phyloP scores from a whole-genome alignment of 2,329 filamentous ascomycete species.

The Madurella fahalii region DNA sequence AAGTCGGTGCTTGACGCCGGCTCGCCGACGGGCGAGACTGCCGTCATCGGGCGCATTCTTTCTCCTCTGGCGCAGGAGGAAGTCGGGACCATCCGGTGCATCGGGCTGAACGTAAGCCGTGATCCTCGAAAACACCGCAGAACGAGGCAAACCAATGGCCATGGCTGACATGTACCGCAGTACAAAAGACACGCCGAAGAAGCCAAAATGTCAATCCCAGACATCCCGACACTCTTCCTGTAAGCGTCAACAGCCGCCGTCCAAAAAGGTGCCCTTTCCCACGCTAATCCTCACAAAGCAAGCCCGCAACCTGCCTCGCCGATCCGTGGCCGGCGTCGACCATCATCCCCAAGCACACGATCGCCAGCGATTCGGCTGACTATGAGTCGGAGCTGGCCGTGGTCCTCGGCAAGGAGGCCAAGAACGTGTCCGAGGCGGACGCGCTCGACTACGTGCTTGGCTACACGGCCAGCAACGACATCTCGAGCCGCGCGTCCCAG shows the following conservation, averaged over 20 bases:
- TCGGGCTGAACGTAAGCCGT: slow-evolving; percentile 49
- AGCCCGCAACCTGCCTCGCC: slow-evolving; percentile 50
- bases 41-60: slow-evolving; percentile 45
- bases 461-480: slow-evolving; percentile 55
- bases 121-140: not conserved
- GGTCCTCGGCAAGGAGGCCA: slow-evolving; percentile 47
- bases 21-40: slow-evolving; percentile 43
- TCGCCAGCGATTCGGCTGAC: slow-evolving; percentile 51
- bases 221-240: slow-evolving; percentile 54
- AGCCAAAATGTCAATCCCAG: slow-evolving; percentile 48
- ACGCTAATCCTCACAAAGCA: slow-evolving; percentile 30
- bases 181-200: slow-evolving; percentile 50
- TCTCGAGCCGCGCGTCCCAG: slow-evolving; percentile 56
- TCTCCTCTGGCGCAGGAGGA: slow-evolving; percentile 47
- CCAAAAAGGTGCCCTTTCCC: not conserved
- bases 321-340: slow-evolving; percentile 52
- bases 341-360: slow-evolving; percentile 50
- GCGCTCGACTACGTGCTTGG: slow-evolving; percentile 59
- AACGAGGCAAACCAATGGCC: not conserved
- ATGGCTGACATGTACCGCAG: slow-evolving; percentile 12
- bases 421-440: slow-evolving; percentile 53
- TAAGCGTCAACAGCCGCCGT: slow-evolving; percentile 5
- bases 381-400: slow-evolving; percentile 58
- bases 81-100: slow-evolving; percentile 55
- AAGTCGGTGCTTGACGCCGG: slow-evolving; percentile 54